Conservation (phyloP, 1,284 basidiomycete species). For the Salmacisia buchloeana region DNA sequence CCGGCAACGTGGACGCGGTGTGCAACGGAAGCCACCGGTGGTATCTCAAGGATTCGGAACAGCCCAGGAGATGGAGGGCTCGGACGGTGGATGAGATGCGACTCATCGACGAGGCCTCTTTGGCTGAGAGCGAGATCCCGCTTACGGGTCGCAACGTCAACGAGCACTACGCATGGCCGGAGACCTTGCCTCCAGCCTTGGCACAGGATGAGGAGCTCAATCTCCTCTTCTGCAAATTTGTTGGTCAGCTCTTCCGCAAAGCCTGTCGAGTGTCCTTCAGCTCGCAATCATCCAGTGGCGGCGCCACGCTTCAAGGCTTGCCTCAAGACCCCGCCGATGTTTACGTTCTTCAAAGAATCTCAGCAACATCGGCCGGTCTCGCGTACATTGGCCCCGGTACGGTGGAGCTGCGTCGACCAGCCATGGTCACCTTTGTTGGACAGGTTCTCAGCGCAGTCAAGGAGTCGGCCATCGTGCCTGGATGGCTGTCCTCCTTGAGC, state of each 20-base stretch:
- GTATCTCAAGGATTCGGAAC: conserved; percentile 11
- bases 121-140: conserved; percentile 4
- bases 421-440: too few relatives aligned
- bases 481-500: too few relatives aligned
- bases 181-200: not conserved
- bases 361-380: too few relatives aligned
- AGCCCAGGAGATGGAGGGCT: not conserved
- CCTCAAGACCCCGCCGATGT: too few relatives aligned
- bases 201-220: not conserved
- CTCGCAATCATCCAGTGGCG: too few relatives aligned
- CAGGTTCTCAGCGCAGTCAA: too few relatives aligned
- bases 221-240: conserved; percentile 14
- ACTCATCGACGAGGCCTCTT: not conserved
- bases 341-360: too few relatives aligned
- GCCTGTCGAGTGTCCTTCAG: too few relatives aligned
- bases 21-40: conserved; percentile 13
- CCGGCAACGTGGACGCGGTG: conserved; percentile 11
- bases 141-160: conserved; percentile 12
- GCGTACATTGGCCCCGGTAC: too few relatives aligned
- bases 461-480: too few relatives aligned
- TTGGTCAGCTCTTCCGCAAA: not conserved
- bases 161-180: conserved; percentile 12
- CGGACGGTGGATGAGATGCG: not conserved
- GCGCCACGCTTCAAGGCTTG: too few relatives aligned
- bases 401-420: too few relatives aligned